Evolutionary conservation across 225 moss, liverwort and hornwort genomes (phyloP).

Genomic region (Sphagnum tenellum): DNA sequence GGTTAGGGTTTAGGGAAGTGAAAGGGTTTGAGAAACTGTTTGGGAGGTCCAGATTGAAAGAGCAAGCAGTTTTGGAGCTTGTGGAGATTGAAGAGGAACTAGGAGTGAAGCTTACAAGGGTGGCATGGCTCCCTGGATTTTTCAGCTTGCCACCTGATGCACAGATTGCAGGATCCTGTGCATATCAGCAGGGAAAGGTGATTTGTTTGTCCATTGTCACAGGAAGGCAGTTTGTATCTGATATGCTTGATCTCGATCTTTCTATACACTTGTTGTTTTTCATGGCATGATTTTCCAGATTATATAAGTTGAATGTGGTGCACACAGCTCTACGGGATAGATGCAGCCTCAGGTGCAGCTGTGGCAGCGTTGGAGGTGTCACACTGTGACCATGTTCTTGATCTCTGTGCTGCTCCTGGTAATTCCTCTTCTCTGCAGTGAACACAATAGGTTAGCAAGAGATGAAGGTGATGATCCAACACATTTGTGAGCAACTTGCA

Average conservation of each 20-base stretch:
- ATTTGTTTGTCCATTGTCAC: too few relatives aligned
- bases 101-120: conserved; percentile 46
- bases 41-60: conserved; percentile 44
- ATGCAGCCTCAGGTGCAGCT: conserved; percentile 97
- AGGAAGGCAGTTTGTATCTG: background rate
- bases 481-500: too few relatives aligned
- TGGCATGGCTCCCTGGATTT: conserved; percentile 84
- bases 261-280: background rate
- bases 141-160: conserved; percentile 75
- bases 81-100: conserved; percentile 59
- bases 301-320: background rate
- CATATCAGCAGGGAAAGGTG: conserved; percentile 89
- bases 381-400: conserved; percentile 81
- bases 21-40: too few relatives aligned
- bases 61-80: conserved; percentile 30
- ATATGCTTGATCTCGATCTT: background rate
- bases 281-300: background rate
- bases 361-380: conserved; percentile 73
- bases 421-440: conserved; percentile 1
- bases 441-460: too few relatives aligned
- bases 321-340: conserved; percentile 88
- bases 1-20: too few relatives aligned
- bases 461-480: too few relatives aligned
- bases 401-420: conserved; percentile 98
- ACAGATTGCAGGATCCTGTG: conserved; percentile 78